Conservation (phyloP, 176 grass and related monocot species). For the Cocos nucifera region DNA sequence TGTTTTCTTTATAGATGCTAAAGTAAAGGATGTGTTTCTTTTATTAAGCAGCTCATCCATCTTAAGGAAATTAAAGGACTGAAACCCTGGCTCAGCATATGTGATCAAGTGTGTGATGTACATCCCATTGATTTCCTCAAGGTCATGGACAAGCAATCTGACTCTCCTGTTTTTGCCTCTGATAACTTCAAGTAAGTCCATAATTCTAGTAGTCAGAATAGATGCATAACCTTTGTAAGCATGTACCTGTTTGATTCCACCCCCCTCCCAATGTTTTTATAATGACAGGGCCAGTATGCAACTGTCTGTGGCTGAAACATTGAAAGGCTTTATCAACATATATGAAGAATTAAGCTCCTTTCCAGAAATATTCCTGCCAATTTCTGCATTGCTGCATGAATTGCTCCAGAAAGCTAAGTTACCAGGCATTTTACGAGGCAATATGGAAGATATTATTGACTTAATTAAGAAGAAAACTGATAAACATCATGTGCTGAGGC, state of each 20-base stretch:
- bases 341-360: slow-evolving; percentile 68
- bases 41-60: slow-evolving; percentile 51
- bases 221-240: neutral
- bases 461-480: slow-evolving; percentile 58
- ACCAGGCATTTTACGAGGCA: slow-evolving; percentile 27
- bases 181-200: slow-evolving; percentile 58
- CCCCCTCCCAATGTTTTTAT: slow-evolving; percentile 12
- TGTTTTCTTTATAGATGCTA: neutral
- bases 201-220: neutral
- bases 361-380: slow-evolving; percentile 74
- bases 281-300: slow-evolving; percentile 54
- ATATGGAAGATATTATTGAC: slow-evolving; percentile 58
- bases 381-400: slow-evolving; percentile 48
- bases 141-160: slow-evolving; percentile 54
- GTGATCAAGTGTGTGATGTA: slow-evolving; percentile 29
- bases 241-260: neutral
- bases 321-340: slow-evolving; percentile 70
- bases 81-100: slow-evolving; percentile 60
- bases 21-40: slow-evolving; percentile 13
- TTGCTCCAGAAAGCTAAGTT: slow-evolving; percentile 42
- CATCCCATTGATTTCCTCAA: slow-evolving; percentile 50
- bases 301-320: slow-evolving; percentile 55
- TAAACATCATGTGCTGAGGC: slow-evolving; percentile 49
- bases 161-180: slow-evolving; percentile 49
- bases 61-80: slow-evolving; percentile 63